Evolutionary conservation across 2,329 filamentous ascomycete genomes (phyloP), one percentile per base, ranked within the genome.

Genomic region (Polytolypa hystricis): DNA sequence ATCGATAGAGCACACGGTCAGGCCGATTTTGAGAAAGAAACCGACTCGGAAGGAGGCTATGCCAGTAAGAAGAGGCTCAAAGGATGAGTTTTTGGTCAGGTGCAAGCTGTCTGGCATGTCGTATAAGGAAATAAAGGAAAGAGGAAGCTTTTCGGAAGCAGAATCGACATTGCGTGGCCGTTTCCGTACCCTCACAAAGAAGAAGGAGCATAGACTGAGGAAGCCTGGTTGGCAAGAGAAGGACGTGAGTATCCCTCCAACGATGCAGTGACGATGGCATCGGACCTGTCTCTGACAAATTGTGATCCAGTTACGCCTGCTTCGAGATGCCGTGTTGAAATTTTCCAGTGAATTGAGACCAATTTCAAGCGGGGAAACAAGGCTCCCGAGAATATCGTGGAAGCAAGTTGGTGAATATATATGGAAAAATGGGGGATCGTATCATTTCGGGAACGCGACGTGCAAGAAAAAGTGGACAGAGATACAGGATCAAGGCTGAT

Each of bases 401-500:
- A 75, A 75, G 57, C 66, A 65, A 38, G 66, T 78, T 15, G 64
- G 67, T 1, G 65, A 72, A 20, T 69, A 66, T 42, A 74, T 79
- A 38, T 54, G 50, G 43, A 47, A 55, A 3, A 51, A 69, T 30
- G 71, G 71, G 2, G 73, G 71, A 5, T 68, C 66, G 2, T 79
- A 79, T 48, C 61, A 63, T 21, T 79, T 77, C 47, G 73, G 73
- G 2, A 70, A 73, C 45, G 66, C 72, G 2, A 77, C 74, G 0
- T 76, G 72, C 47, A 75, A 76, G 54, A 74, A 72, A 57, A 77
- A 75, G 57, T 79, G 71, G 68, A 54, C 61, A 11, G 67, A 74
- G 50, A 47, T 70, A 12, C 47, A 60, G 33, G 42, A 43, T 11
- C 41, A 52, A n/a, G n/a, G n/a, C n/a, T n/a, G n/a, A n/a, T n/a